Base-by-base conservation (phyloP, 495 filamentous ascomycete species). In the Penicillium desertorum region DNA sequence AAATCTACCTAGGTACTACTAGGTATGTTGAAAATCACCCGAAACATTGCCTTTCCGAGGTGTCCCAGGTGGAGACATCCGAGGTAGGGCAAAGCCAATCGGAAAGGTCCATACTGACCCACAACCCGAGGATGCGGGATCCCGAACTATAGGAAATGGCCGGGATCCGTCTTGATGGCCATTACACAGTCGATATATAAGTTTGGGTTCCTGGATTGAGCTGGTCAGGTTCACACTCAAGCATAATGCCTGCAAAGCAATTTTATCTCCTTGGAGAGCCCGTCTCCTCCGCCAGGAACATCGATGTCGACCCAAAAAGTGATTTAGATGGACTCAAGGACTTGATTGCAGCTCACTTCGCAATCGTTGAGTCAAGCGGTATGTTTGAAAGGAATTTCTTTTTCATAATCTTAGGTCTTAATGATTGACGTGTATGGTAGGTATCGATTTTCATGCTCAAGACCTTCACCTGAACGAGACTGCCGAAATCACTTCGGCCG, bases 191-290 rank as follows among this genome's bases (percentile, higher is more conserved):
- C 34, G 43, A 41, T 56, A 61, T 55, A 55, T 47, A 55, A 19
- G 32, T 16, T 47, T 36, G 10, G 1, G 4, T 12, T 39, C 43
- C 30, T 47, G 20, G 10, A 22, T 34, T 34, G 8, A 22, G 10
- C 43, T 19, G 14, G 3, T 12, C 14, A 39, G 3, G n/a, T 27
- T 12, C 12, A 17, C 32, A 25, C 1, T 14, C 32, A 14, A 16
- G 22, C 32, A 53, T 16, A 25, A 74, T 77, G 73, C 23, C 68
- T 45, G 58, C 58, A n/a, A 62, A 67, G 57, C 44, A 57, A 25
- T 78, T 77, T 52, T 69, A 70, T 25, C 67, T 77, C 2, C 49
- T 74, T 20, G 76, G 76, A 32, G 68, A 76, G 30, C 61, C 62
- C 17, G 55, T 61, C 1, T 66, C 60, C 22, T 71, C 67, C 19